Base-by-base conservation (phyloP, 2,329 filamentous ascomycete genomes). In the Cladosporium austrohemisphaericum region DNA sequence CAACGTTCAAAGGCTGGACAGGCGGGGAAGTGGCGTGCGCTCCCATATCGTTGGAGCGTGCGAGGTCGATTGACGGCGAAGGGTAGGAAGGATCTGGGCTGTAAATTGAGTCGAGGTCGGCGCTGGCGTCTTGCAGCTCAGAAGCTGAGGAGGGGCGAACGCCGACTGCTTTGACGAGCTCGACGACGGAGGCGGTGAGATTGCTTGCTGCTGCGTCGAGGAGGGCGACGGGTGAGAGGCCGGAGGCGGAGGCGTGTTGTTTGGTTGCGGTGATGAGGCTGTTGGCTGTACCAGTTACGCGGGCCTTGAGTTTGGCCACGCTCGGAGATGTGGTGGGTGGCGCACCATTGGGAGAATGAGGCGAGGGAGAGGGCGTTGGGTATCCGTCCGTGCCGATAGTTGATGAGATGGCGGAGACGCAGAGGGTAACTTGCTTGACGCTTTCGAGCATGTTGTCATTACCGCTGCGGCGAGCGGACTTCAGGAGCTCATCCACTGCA, bases 231-330 rank as follows among this genome's bases (percentile, higher is more conserved):
- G 93, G 93, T 1, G 89, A 92, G 25, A 98, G 79, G 23, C 93
- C 93, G 16, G 81, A 83, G 1, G 89, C 84, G 9, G 81, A 79
- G 26, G 87, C 85, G 67, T 93, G 95, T 64, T 95, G 95, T 72
- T 94, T 95, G 26, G 88, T 86, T 1, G 92, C 89, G 2, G 92
- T 97, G 61, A 97, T 96, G 51, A 98, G 76, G 63, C 92, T 93
- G 74, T 97, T 97, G 41, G 93, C 91, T 1, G 92, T 95, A 2
- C 86, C 85, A n/a, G 90, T 94, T 3, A 97, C 86, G 51, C 85
- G 85, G 41, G 81, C 79, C 69, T 88, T 94, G 53, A 94, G 77
- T 29, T 59, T 60, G 16, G 58, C 57, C 8, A 63, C 78, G 28
- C 70, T 76, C 1, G 75, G 68, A 8, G 72, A 68, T 2, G 59